These are phyloP conservation scores for Xylaria sp. DNA, from an alignment of 2,329 filamentous ascomycete species.

Conservation along the genomic window DNA sequence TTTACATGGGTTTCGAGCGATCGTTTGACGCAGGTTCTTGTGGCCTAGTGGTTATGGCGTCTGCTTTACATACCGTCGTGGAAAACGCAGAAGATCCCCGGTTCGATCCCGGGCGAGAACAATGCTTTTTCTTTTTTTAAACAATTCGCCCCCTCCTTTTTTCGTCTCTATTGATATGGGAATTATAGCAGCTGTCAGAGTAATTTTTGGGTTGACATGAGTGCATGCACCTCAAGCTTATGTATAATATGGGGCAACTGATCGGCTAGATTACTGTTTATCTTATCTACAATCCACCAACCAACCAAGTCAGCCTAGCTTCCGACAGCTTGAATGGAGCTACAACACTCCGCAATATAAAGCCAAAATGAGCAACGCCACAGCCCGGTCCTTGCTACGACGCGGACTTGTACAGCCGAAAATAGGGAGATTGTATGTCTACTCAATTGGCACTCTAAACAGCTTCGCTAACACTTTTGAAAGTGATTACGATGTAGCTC, in stretches of 20 bases:
- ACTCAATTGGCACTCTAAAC: conserved; percentile 37
- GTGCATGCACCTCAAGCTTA: background rate
- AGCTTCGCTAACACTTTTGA: conserved; percentile 17
- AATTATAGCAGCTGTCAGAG: too few species aligned
- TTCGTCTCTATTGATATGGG: too few species aligned
- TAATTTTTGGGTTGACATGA: too few species aligned
- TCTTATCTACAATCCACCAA: too few species aligned
- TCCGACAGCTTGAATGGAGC: background rate
- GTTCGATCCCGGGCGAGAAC: conserved; percentile 40
- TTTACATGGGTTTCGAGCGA: too few species aligned
- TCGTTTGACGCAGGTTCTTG: too few species aligned
- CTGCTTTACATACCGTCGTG: conserved; percentile 37
- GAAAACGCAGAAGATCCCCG: conserved; percentile 39
- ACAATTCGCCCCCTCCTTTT: too few species aligned
- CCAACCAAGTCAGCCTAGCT: background rate
- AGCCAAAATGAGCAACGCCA: conserved; percentile 40
- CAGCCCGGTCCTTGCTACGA: conserved; percentile 39
- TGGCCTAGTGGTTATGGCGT: conserved; percentile 41
- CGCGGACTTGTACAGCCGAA: conserved; percentile 35
- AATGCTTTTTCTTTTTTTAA: background rate
- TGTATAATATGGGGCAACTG: background rate
- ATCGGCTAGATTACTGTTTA: background rate
- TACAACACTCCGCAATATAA: background rate
- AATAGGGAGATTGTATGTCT: conserved; percentile 36
- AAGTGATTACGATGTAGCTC: conserved; percentile 36